A percentile compares a stretch with the other conserved stretches of the same genome.
These are phyloP conservation scores for Colletotrichum sp. DNA, from an alignment of 2,329 filamentous ascomycete genomes.

Conservation along the genomic window DNA sequence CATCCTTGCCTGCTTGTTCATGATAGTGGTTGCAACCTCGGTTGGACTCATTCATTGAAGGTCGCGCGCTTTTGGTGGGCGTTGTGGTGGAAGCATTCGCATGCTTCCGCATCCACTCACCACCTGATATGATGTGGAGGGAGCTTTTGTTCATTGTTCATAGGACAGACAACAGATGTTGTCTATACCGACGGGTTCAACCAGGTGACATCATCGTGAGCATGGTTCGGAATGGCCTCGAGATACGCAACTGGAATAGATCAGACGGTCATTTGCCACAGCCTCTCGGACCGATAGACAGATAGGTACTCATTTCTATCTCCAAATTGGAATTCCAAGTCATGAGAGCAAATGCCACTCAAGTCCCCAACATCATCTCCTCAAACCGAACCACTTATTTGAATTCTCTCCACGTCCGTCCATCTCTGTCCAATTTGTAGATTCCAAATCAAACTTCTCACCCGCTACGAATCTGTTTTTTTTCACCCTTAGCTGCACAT, in stretches of 20 bases:
- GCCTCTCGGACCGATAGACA: too few species aligned
- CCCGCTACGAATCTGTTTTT: not conserved
- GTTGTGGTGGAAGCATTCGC: not conserved
- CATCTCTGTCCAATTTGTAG: not conserved
- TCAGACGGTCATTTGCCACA: too few species aligned
- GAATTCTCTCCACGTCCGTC: not conserved
- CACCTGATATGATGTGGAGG: not conserved
- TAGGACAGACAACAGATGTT: too few species aligned
- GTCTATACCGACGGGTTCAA: not conserved
- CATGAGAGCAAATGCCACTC: too few species aligned
- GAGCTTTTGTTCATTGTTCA: not conserved
- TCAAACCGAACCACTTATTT: too few species aligned
- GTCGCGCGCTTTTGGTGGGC: not conserved
- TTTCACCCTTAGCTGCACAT: too few species aligned
- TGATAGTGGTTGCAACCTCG: not conserved
- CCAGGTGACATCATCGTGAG: not conserved
- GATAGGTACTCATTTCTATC: too few species aligned
- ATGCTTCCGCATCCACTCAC: not conserved
- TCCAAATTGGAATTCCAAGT: too few species aligned
- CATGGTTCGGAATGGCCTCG: not conserved
- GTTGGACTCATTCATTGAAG: not conserved
- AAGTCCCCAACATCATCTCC: too few species aligned
- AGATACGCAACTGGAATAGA: not conserved
- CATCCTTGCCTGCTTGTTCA: not conserved
- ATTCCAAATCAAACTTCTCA: not conserved